Percentiles rank a stretch among this genome's conserved stretches.
phyloP scores from a whole-genome alignment of 129 eudicot genomes.

The Scalesia atractyloides region DNA sequence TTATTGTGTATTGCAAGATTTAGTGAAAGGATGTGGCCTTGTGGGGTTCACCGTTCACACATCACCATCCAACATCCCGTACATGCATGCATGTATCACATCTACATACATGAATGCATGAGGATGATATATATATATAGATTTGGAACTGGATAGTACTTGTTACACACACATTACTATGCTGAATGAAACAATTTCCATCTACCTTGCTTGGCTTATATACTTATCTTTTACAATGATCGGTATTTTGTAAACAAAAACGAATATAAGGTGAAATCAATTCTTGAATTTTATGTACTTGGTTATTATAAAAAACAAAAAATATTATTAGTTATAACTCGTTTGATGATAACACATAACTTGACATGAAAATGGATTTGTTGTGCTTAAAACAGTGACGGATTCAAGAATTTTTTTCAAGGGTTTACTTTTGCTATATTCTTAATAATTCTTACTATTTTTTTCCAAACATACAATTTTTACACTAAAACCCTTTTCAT shows the following conservation, averaged over 20 bases:
- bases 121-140: conserved; percentile 19
- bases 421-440: no score
- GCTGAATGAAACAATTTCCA: no score
- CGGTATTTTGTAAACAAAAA: no score
- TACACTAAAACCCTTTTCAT: no score
- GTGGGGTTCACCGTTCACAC: conserved; percentile 34
- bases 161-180: not conserved
- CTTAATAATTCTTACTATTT: no score
- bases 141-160: conserved; percentile 7
- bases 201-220: no score
- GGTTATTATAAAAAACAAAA: not conserved
- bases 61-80: conserved; percentile 36
- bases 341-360: no score
- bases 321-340: not conserved
- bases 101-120: conserved; percentile 20
- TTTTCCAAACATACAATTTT: no score
- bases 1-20: conserved; percentile 39
- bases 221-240: no score
- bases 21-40: conserved; percentile 24
- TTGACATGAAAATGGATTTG: not conserved
- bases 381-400: not conserved
- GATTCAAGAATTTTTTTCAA: no score
- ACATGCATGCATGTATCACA: conserved; percentile 32
- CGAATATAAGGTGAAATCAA: no score
- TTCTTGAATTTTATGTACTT: no score